Conservation (phyloP, 2,329 filamentous ascomycete genomes). For the Colletotrichum tropicale region DNA sequence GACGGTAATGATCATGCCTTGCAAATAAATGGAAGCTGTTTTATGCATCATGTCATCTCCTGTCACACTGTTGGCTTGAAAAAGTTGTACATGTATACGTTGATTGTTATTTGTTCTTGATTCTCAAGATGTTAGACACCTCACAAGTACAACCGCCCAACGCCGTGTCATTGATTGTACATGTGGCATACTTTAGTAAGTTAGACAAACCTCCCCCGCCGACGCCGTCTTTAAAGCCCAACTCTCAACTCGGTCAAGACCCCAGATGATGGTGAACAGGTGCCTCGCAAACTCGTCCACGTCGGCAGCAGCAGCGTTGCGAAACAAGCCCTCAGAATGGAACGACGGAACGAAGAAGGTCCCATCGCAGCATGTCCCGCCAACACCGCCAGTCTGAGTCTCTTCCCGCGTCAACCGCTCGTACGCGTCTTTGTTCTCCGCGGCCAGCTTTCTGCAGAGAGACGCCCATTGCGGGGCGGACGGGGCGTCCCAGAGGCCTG, state of each 20-base stretch:
- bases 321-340: not conserved
- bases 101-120: not conserved
- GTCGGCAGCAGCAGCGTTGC: not conserved
- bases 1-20: constrained; percentile 25
- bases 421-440: not conserved
- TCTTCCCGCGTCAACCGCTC: not conserved
- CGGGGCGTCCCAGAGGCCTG: constrained; percentile 30
- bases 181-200: not conserved
- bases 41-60: constrained; percentile 9
- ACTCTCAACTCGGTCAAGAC: constrained; percentile 11
- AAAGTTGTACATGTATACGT: constrained; percentile 1
- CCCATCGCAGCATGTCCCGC: not conserved
- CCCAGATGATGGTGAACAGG: constrained; percentile 7
- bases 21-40: constrained; percentile 23
- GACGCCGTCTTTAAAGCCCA: constrained; percentile 5
- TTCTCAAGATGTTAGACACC: not conserved
- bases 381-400: not conserved
- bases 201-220: not conserved
- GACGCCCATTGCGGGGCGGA: constrained; percentile 27
- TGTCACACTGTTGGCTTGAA: constrained; percentile 21
- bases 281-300: constrained; percentile 18
- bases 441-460: not conserved
- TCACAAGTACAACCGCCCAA: not conserved
- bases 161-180: not conserved
- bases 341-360: not conserved